Percentiles rank a stretch among this genome's conserved stretches.
phyloP scores from a whole-genome alignment of 805 yeast genomes.

The Candida insectorum region DNA sequence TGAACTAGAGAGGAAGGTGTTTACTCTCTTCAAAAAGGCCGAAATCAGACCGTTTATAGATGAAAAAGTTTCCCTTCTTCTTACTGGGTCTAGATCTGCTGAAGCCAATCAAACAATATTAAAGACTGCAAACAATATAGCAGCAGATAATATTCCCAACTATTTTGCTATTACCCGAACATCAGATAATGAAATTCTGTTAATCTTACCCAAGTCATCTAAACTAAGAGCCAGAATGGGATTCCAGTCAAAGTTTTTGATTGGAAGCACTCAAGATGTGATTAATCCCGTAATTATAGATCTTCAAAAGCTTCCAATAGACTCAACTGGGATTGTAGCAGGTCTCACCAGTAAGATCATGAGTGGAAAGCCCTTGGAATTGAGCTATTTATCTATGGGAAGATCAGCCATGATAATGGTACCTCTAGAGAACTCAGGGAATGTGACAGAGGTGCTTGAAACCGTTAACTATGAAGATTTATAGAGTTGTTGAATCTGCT shows the following conservation, averaged over 20 bases:
- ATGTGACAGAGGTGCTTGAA: constrained; percentile 20
- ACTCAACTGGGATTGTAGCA: constrained; percentile 64
- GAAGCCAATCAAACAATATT: constrained; percentile 40
- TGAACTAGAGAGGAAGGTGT: constrained; percentile 30
- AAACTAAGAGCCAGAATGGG: constrained; percentile 34
- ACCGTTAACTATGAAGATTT: constrained; percentile 5
- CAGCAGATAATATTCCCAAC: constrained; percentile 28
- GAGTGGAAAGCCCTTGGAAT: constrained; percentile 39
- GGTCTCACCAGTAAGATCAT: constrained; percentile 55
- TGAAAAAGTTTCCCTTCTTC: constrained; percentile 36
- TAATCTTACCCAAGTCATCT: constrained; percentile 43
- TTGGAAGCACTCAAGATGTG: constrained; percentile 56
- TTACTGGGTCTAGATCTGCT: constrained; percentile 59
- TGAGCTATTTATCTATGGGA: constrained; percentile 62
- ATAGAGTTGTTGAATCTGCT: not conserved
- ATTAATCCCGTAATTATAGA: constrained; percentile 58
- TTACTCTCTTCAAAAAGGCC: constrained; percentile 30
- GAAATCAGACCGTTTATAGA: constrained; percentile 45
- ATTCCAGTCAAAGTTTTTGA: constrained; percentile 38
- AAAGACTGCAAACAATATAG: constrained; percentile 39
- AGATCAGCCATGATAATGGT: constrained; percentile 57
- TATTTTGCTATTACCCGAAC: constrained; percentile 55
- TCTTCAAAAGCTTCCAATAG: constrained; percentile 50
- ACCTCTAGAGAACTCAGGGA: constrained; percentile 45
- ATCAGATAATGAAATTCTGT: constrained; percentile 47